Percentiles rank a stretch among this genome's conserved stretches.
phyloP scores from a whole-genome alignment of 805 yeast species.

The Candida sonorensis region DNA sequence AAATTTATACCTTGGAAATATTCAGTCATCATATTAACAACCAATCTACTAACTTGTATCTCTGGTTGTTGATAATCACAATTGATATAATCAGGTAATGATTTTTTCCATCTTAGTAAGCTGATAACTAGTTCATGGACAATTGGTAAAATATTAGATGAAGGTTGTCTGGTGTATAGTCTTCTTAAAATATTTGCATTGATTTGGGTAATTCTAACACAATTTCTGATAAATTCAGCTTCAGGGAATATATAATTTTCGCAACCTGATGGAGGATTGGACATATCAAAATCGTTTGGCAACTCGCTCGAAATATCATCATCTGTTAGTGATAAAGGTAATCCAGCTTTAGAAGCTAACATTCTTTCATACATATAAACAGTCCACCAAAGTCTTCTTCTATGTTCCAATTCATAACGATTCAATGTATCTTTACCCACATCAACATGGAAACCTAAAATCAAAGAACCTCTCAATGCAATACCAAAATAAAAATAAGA shows the following conservation, averaged over 20 bases:
- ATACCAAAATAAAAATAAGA: constrained; percentile 76
- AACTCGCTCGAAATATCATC: constrained; percentile 74
- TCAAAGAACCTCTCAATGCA: constrained; percentile 64
- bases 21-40: constrained; percentile 73
- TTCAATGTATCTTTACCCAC: constrained; percentile 57
- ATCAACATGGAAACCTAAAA: constrained; percentile 78
- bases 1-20: constrained; percentile 77
- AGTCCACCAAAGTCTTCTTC: constrained; percentile 34
- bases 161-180: constrained; percentile 69
- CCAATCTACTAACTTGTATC: constrained; percentile 54
- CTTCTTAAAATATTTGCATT: constrained; percentile 67
- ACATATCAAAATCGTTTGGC: constrained; percentile 66
- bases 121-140: constrained; percentile 64
- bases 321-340: constrained; percentile 73
- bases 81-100: constrained; percentile 55
- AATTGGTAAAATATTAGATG: constrained; percentile 66
- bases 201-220: constrained; percentile 73
- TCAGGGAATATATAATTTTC: constrained; percentile 70
- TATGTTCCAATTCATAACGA: constrained; percentile 48
- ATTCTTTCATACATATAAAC: constrained; percentile 48
- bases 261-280: constrained; percentile 51
- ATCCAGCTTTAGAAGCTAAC: constrained; percentile 77
- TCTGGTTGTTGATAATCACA: constrained; percentile 53
- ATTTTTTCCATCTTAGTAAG: constrained; percentile 59
- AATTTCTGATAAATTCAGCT: constrained; percentile 68